These are phyloP conservation scores for Chaetomium cochliodes DNA, from an alignment of 495 filamentous ascomycete genomes.

Conservation along the genomic window DNA sequence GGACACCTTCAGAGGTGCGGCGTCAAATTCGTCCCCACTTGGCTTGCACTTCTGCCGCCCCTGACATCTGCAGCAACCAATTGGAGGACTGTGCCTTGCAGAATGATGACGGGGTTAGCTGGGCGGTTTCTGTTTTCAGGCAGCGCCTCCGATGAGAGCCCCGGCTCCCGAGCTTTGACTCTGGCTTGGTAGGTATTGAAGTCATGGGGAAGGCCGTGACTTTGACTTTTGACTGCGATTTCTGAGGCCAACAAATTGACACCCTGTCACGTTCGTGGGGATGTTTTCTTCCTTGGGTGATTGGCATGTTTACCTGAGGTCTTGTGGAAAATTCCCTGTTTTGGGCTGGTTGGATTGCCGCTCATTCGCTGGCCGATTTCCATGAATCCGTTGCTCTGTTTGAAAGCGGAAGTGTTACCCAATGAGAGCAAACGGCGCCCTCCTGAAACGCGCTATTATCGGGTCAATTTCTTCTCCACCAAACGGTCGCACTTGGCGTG, in stretches of 20 bases:
- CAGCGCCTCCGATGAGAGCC: neutral
- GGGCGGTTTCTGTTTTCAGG: neutral
- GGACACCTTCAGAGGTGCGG: neutral
- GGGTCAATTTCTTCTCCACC: conserved; percentile 10
- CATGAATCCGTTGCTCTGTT: neutral
- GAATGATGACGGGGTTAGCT: conserved; percentile 1
- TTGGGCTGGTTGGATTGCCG: neutral
- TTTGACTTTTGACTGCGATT: too few species aligned
- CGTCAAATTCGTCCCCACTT: conserved; percentile 7
- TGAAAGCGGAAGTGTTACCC: neutral
- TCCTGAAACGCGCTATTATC: conserved; percentile 23
- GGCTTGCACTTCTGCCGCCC: conserved; percentile 8
- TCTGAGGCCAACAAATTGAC: too few species aligned
- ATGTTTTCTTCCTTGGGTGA: neutral
- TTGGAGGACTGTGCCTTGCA: conserved; percentile 21
- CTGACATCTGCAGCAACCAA: conserved; percentile 19
- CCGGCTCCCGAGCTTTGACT: neutral
- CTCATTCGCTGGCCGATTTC: conserved; percentile 1
- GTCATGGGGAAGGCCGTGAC: too few species aligned
- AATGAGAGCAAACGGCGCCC: conserved; percentile 9
- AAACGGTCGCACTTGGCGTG: conserved; percentile 3
- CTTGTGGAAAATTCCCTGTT: too few species aligned
- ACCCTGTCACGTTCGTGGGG: too few species aligned
- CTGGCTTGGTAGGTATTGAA: too few species aligned
- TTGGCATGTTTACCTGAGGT: neutral